Evolutionary conservation across 1,284 basidiomycete genomes (phyloP).

Genomic region (Puccinia coronata): DNA sequence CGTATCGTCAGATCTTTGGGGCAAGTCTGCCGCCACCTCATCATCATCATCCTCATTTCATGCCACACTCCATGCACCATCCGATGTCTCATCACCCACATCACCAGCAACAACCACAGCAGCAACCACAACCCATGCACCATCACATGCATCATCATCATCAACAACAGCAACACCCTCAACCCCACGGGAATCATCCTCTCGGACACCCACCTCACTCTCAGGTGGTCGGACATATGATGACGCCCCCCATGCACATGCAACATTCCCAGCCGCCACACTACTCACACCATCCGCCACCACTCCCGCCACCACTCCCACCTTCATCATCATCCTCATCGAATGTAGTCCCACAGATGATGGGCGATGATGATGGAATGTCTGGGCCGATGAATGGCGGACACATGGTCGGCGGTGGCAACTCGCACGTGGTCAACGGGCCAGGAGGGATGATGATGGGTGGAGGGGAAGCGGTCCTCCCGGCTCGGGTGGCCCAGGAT

Average conservation of each 20-base stretch:
- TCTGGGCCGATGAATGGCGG: constrained; percentile 34
- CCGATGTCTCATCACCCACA: constrained; percentile 20
- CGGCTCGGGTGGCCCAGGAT: constrained; percentile 19
- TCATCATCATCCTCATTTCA: constrained; percentile 32
- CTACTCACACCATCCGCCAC: constrained; percentile 18
- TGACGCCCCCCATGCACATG: constrained; percentile 28
- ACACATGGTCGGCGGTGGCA: constrained; percentile 15
- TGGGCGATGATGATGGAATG: constrained; percentile 42
- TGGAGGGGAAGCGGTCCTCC: constrained; percentile 7
- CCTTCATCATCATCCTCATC: not conserved
- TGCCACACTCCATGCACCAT: constrained; percentile 33
- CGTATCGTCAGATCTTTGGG: constrained; percentile 41
- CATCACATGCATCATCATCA: constrained; percentile 36
- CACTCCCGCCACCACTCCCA: not conserved
- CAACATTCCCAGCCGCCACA: constrained; percentile 35
- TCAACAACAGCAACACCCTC: constrained; percentile 16
- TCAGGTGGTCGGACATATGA: constrained; percentile 18
- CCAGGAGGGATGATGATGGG: constrained; percentile 32
- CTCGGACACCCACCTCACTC: constrained; percentile 30
- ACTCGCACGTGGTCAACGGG: constrained; percentile 3
- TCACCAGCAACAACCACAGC: constrained; percentile 22
- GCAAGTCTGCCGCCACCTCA: constrained; percentile 36
- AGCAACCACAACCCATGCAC: constrained; percentile 12
- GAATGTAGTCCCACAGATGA: constrained; percentile 30
- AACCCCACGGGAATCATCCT: constrained; percentile 13